phyloP scores from a whole-genome alignment of 345 rosid genomes.

The Reutealis trisperma region DNA sequence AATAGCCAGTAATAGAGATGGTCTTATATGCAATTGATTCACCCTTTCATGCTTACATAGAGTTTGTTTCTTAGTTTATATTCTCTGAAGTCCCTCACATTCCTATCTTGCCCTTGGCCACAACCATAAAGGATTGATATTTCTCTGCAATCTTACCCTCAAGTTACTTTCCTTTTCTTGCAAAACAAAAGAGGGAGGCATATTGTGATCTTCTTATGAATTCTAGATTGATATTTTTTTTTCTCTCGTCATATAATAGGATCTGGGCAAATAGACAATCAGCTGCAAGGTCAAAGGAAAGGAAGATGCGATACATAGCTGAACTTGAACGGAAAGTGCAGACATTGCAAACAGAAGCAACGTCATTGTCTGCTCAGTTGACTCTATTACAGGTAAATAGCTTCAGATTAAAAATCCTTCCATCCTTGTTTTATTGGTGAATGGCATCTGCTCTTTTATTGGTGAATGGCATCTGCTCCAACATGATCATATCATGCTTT shows the following conservation, averaged over 20 bases:
- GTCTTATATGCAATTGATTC: not conserved
- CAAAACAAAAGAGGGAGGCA: not conserved
- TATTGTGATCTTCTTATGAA: not conserved
- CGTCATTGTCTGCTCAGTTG: conserved; percentile 87
- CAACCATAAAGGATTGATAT: not conserved
- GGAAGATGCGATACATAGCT: conserved; percentile 89
- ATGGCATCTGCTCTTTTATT: not conserved
- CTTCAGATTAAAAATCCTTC: conserved; percentile 4
- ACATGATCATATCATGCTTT: not conserved
- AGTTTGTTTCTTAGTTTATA: not conserved
- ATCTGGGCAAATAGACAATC: conserved; percentile 99
- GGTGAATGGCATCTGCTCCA: not conserved
- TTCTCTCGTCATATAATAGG: conserved; percentile 42
- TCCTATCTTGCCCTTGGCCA: not conserved
- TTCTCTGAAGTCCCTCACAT: not conserved
- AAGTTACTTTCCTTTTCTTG: too few relatives aligned
- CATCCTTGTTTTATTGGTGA: not conserved
- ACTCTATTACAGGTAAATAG: conserved; percentile 75
- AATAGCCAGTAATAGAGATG: not conserved
- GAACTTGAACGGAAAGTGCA: conserved; percentile 94
- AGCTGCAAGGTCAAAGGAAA: conserved; percentile 94
- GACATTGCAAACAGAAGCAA: conserved; percentile 86
- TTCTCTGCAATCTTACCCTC: not conserved
- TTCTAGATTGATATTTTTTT: not conserved
- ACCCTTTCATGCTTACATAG: not conserved